Conservation (phyloP, 1,284 basidiomycete genomes). For the Athelia sp. region DNA sequence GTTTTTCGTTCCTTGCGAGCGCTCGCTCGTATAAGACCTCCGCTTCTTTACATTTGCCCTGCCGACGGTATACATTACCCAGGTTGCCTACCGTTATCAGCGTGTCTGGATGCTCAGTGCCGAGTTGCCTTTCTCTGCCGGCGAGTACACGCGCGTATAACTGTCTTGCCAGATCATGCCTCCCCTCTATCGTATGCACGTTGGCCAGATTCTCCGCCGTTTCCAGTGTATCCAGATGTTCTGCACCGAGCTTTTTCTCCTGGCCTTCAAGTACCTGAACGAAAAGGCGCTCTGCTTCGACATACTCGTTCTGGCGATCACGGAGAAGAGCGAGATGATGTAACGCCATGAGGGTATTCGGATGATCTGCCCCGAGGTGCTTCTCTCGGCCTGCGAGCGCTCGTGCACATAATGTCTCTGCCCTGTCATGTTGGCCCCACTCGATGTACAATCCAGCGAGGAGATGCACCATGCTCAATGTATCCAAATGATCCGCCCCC, state of each 20-base stretch:
- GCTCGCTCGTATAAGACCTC: too few relatives aligned
- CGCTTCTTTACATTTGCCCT: not conserved
- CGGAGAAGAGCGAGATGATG: constrained; percentile 1
- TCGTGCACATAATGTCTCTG: not conserved
- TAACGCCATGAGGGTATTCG: constrained; percentile 1
- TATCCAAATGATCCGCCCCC: too few relatives aligned
- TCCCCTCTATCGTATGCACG: not conserved
- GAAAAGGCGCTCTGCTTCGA: not conserved
- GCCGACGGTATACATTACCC: not conserved
- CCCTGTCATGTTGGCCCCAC: too few relatives aligned
- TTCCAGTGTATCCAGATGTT: not conserved
- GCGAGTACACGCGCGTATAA: not conserved
- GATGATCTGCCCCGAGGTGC: constrained; percentile 4
- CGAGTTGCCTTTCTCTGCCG: too few relatives aligned
- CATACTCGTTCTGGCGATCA: not conserved
- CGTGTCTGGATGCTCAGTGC: not conserved
- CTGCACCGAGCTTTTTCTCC: not conserved
- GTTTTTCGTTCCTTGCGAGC: too few relatives aligned
- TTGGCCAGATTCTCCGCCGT: not conserved
- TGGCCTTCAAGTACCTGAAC: not conserved
- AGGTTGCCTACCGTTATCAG: not conserved
- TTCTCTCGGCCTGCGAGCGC: too few relatives aligned
- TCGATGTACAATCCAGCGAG: too few relatives aligned
- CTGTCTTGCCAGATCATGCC: not conserved
- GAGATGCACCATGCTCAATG: too few relatives aligned